Conservation (phyloP, 352 stramenopile species). For the Aphanomyces stellatus region DNA sequence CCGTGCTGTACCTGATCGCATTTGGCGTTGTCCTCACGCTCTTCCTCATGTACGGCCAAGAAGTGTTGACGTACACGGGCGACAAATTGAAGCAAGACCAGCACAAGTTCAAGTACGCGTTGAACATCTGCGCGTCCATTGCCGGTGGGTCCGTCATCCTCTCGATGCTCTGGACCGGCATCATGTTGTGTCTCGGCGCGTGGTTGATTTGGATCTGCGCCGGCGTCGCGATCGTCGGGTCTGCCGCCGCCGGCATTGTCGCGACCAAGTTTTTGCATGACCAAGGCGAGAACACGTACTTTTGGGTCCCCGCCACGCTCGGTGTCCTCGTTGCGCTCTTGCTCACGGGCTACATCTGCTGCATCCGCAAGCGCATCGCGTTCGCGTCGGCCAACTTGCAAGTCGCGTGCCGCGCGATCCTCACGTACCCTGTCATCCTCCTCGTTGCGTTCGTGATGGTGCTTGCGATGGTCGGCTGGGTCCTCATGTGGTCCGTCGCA, state of each 20-base stretch:
- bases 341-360: conserved; percentile 43
- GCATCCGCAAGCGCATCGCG: conserved; percentile 39
- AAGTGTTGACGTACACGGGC: not conserved
- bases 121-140: conserved; percentile 38
- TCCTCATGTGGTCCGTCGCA: conserved; percentile 60
- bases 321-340: conserved; percentile 32
- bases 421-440: conserved; percentile 64
- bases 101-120: conserved; percentile 49
- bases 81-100: conserved; percentile 21
- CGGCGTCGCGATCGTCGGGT: conserved; percentile 30
- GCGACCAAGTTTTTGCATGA: conserved; percentile 37
- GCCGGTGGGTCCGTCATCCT: conserved; percentile 29
- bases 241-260: conserved; percentile 29
- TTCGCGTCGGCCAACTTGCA: conserved; percentile 81
- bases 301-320: conserved; percentile 35
- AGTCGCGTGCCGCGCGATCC: conserved; percentile 61
- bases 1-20: not conserved
- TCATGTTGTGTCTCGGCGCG: conserved; percentile 45
- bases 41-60: conserved; percentile 1
- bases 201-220: conserved; percentile 57
- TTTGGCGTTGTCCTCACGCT: not conserved
- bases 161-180: conserved; percentile 35
- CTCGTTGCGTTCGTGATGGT: conserved; percentile 55
- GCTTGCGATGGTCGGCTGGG: conserved; percentile 62
- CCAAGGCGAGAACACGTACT: conserved; percentile 29